These are phyloP conservation scores for Dothideomycetes sp. DNA, from an alignment of 2,329 filamentous ascomycete genomes.

Conservation along the genomic window DNA sequence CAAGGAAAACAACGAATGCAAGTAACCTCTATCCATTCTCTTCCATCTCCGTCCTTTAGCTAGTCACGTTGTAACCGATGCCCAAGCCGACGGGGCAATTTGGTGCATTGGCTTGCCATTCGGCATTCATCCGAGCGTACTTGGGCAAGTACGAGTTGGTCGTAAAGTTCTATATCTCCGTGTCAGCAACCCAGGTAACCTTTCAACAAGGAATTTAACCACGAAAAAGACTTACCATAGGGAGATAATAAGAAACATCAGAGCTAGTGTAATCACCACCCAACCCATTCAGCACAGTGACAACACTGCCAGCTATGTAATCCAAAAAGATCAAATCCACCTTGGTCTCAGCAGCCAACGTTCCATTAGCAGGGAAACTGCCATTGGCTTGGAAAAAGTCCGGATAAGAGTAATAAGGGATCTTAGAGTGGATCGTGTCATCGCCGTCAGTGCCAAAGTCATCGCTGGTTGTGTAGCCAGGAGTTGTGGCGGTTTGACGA, in stretches of 20 bases:
- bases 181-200: neutral
- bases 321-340: constrained; percentile 49
- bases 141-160: constrained; percentile 34
- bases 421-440: constrained; percentile 44
- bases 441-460: constrained; percentile 50
- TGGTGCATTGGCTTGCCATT: constrained; percentile 32
- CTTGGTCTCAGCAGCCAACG: constrained; percentile 33
- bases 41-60: too few species aligned
- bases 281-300: constrained; percentile 28
- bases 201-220: neutral
- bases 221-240: constrained; percentile 15
- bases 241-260: constrained; percentile 31
- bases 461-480: constrained; percentile 48
- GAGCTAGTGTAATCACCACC: constrained; percentile 25
- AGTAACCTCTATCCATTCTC: too few species aligned
- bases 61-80: constrained; percentile 16
- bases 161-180: constrained; percentile 25
- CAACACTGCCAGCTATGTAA: constrained; percentile 34
- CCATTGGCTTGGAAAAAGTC: constrained; percentile 43
- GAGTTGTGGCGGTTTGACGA: constrained; percentile 36
- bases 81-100: constrained; percentile 31
- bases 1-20: too few species aligned
- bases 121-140: constrained; percentile 29
- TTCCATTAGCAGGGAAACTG: constrained; percentile 38
- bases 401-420: constrained; percentile 41